A percentile compares a stretch with the other conserved stretches of the same genome.
Evolutionary conservation across 345 rosid species (phyloP).

Genomic region (Populus deltoides): DNA sequence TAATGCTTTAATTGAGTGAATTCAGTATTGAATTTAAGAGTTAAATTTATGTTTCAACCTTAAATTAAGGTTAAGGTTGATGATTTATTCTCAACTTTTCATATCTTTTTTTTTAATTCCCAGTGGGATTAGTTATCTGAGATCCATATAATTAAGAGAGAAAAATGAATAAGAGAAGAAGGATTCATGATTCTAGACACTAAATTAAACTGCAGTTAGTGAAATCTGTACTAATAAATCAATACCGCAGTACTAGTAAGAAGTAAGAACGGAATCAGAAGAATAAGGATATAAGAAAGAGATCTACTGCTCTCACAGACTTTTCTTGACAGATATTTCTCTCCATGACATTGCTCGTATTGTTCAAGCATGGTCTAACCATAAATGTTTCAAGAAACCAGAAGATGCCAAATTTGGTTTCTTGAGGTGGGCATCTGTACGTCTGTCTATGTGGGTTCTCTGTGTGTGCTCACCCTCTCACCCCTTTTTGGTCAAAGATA

Average conservation of each 20-base stretch:
- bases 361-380: conserved; percentile 31
- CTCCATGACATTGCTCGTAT: conserved; percentile 34
- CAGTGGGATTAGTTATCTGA: not conserved
- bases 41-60: not conserved
- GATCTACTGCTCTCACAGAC: not conserved
- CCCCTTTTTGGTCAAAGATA: not conserved
- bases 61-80: not conserved
- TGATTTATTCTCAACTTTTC: not conserved
- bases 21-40: too few relatives aligned
- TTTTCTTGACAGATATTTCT: not conserved
- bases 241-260: not conserved
- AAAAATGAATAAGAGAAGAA: not conserved
- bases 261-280: too few relatives aligned
- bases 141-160: not conserved
- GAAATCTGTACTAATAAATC: not conserved
- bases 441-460: not conserved
- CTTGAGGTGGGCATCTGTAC: not conserved
- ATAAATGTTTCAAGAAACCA: conserved; percentile 18
- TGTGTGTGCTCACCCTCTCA: not conserved
- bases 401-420: conserved; percentile 25
- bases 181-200: not conserved
- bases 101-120: not conserved
- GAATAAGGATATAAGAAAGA: not conserved
- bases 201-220: not conserved
- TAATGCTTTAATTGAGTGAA: too few relatives aligned